These are phyloP conservation scores for Hirschioporus abietinus DNA, from an alignment of 768 basidiomycete species.

Conservation along the genomic window DNA sequence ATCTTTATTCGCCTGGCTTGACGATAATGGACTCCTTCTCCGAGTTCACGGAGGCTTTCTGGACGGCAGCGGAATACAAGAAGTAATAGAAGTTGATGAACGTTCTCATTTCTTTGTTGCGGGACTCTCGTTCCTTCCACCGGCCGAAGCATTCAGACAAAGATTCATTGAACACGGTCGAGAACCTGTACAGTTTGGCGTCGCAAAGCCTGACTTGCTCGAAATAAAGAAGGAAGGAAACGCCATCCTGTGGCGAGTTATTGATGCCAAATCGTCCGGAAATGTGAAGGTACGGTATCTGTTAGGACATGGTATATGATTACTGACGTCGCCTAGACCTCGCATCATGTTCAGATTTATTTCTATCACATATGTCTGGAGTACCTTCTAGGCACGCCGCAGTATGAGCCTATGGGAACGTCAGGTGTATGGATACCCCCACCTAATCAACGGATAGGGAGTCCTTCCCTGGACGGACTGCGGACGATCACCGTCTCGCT, in stretches of 20 bases:
- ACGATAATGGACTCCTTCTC: constrained; percentile 33
- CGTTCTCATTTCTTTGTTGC: constrained; percentile 42
- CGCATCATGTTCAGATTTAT: constrained; percentile 48
- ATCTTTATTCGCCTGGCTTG: constrained; percentile 36
- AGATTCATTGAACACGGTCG: constrained; percentile 29
- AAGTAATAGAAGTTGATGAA: constrained; percentile 39
- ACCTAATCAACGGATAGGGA: constrained; percentile 27
- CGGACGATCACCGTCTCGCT: constrained; percentile 34
- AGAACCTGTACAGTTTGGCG: constrained; percentile 35
- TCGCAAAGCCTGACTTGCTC: constrained; percentile 45
- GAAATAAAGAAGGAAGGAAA: constrained; percentile 33
- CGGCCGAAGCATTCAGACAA: constrained; percentile 26
- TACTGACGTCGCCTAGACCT: constrained; percentile 27
- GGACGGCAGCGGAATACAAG: constrained; percentile 28
- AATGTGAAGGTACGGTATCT: constrained; percentile 35
- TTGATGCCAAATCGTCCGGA: constrained; percentile 47
- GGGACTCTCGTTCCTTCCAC: constrained; percentile 38
- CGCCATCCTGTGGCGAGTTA: constrained; percentile 37
- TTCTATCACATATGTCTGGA: constrained; percentile 43
- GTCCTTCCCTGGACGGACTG: constrained; percentile 34
- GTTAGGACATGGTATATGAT: background rate
- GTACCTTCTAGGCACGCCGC: constrained; percentile 29
- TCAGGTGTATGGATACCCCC: constrained; percentile 46
- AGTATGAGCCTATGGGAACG: constrained; percentile 29
- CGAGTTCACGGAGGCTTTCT: constrained; percentile 33